Conservation (phyloP, 345 rosid species). For the Heritiera fomes region DNA sequence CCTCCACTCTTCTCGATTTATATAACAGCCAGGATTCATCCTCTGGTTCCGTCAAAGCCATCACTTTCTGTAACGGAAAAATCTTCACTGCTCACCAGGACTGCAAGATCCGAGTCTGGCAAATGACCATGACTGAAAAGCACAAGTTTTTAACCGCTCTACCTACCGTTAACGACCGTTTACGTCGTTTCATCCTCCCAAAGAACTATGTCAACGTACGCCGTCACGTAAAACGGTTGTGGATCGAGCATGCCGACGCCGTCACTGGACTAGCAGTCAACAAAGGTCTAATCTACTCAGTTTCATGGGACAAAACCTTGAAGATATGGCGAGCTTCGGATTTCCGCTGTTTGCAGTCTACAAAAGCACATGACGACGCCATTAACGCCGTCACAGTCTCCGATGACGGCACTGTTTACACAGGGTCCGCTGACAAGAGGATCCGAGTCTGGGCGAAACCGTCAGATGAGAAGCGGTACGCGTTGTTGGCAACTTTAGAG, state of each 20-base stretch:
- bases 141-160: conserved; percentile 56
- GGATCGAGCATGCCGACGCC: conserved; percentile 95
- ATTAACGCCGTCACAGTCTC: conserved; percentile 76
- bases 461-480: conserved; percentile 47
- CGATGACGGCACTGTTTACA: conserved; percentile 65
- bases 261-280: conserved; percentile 69
- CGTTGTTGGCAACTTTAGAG: conserved; percentile 64
- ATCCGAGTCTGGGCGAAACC: conserved; percentile 82
- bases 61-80: conserved; percentile 55
- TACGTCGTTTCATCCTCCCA: conserved; percentile 71
- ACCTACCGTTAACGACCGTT: conserved; percentile 75
- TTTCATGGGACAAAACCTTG: conserved; percentile 84
- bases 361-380: conserved; percentile 82
- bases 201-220: conserved; percentile 79
- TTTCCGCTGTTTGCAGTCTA: conserved; percentile 72
- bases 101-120: conserved; percentile 87
- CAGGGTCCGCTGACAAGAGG: conserved; percentile 81
- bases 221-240: conserved; percentile 68
- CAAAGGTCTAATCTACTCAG: conserved; percentile 65
- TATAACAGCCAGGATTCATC: conserved; percentile 52
- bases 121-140: conserved; percentile 37
- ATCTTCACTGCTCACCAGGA: conserved; percentile 86
- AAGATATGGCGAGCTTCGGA: conserved; percentile 77
- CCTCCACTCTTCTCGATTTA: conserved; percentile 41
- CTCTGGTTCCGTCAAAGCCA: conserved; percentile 71